phyloP scores from a whole-genome alignment of 2,329 filamentous ascomycete genomes.

The Aureobasidium sp. region DNA sequence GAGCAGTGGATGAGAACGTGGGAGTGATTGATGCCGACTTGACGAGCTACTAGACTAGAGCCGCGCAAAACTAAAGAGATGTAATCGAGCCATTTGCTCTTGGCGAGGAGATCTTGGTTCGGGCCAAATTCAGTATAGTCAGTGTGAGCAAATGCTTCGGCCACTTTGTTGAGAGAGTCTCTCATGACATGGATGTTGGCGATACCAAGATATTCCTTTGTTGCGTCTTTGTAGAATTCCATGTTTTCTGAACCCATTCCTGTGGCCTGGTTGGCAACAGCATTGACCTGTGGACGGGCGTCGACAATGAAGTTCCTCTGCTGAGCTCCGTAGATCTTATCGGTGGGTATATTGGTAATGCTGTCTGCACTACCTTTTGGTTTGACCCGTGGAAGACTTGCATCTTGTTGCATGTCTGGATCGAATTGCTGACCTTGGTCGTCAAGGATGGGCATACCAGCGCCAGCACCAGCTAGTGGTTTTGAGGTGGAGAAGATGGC shows the following conservation, averaged over 20 bases:
- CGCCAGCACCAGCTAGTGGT: conserved; percentile 10
- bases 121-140: conserved; percentile 78
- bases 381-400: neutral
- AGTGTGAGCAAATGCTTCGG: conserved; percentile 86
- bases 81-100: conserved; percentile 87
- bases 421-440: neutral
- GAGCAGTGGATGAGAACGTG: conserved; percentile 97
- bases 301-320: conserved; percentile 94
- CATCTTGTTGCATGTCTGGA: neutral
- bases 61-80: conserved; percentile 78
- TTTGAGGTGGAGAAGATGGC: conserved; percentile 76
- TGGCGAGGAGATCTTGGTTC: conserved; percentile 68
- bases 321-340: conserved; percentile 71
- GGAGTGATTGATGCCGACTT: conserved; percentile 85
- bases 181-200: conserved; percentile 99
- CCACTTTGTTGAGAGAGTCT: conserved; percentile 74
- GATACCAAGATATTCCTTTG: conserved; percentile 87
- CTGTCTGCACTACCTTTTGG: neutral
- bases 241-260: conserved; percentile 95
- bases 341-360: neutral
- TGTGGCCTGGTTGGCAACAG: conserved; percentile 85
- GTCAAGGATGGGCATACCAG: conserved; percentile 11
- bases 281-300: conserved; percentile 87
- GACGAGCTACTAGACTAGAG: conserved; percentile 71
- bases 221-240: conserved; percentile 89